These are phyloP conservation scores for Haplographium delicatum DNA, from an alignment of 495 filamentous ascomycete species.

Conservation along the genomic window DNA sequence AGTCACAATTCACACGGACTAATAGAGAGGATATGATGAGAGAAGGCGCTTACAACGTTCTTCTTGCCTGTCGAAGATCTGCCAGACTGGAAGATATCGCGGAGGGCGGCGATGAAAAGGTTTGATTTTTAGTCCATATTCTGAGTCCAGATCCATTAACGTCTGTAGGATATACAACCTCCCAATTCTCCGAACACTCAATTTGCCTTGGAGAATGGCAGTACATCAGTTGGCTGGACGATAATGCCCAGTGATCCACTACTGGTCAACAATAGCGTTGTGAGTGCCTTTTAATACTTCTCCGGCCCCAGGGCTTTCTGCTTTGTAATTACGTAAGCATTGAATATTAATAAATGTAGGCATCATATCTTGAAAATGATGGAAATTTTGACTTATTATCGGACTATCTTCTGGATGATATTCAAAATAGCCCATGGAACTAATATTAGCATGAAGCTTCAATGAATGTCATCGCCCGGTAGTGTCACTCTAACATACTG, in stretches of 20 bases:
- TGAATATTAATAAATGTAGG: too few relatives aligned
- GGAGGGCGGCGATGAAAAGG: not conserved
- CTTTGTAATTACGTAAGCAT: too few relatives aligned
- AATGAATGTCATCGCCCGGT: too few relatives aligned
- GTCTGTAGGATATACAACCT: not conserved
- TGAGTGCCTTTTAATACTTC: too few relatives aligned
- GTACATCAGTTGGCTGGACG: not conserved
- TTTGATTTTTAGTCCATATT: not conserved
- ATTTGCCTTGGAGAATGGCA: not conserved
- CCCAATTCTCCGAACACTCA: slow-evolving; percentile 1
- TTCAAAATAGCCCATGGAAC: too few relatives aligned
- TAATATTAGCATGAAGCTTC: too few relatives aligned
- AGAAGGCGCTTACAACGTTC: not conserved
- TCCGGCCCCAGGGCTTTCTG: too few relatives aligned
- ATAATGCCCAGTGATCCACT: not conserved
- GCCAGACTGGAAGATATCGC: not conserved
- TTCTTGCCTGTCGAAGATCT: slow-evolving; percentile 7
- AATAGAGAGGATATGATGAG: slow-evolving; percentile 7
- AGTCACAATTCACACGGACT: not conserved
- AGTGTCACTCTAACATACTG: too few relatives aligned
- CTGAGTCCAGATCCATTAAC: not conserved
- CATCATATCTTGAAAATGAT: too few relatives aligned
- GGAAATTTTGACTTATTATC: too few relatives aligned
- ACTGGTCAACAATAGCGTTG: not conserved
- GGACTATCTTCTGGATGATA: too few relatives aligned